These are phyloP conservation scores for Leishmania tropica DNA, from an alignment of 208 protist species.

Conservation along the genomic window DNA sequence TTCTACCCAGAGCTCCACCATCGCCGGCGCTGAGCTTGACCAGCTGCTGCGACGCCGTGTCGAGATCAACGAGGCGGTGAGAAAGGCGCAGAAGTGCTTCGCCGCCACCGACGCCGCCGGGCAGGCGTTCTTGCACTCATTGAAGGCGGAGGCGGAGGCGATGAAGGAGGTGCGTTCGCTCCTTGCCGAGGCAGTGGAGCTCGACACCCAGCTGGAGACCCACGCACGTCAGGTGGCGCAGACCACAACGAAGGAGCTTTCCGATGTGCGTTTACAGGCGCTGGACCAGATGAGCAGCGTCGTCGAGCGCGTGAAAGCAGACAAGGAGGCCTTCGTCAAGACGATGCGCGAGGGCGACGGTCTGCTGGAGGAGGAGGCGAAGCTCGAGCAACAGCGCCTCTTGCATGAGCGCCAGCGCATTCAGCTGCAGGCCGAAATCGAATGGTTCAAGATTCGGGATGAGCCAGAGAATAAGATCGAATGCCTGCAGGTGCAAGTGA, in stretches of 20 bases:
- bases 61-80: constrained; percentile 39
- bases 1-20: neutral
- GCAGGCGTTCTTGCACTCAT: constrained; percentile 24
- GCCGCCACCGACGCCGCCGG: constrained; percentile 42
- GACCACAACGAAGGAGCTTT: constrained; percentile 46
- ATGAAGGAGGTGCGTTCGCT: constrained; percentile 30
- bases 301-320: constrained; percentile 39
- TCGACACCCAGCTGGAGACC: constrained; percentile 35
- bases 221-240: constrained; percentile 37
- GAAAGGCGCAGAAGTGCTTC: constrained; percentile 31
- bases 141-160: constrained; percentile 33
- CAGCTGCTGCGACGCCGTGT: constrained; percentile 39
- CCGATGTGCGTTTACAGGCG: constrained; percentile 41
- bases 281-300: constrained; percentile 36
- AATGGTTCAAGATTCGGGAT: constrained; percentile 75
- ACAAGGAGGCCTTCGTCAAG: constrained; percentile 40
- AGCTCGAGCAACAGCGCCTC: constrained; percentile 62
- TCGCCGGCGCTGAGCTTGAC: constrained; percentile 10
- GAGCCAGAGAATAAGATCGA: constrained; percentile 46
- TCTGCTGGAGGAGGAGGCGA: constrained; percentile 59
- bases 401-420: constrained; percentile 67
- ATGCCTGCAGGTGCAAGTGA: constrained; percentile 41
- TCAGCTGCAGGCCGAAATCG: constrained; percentile 70
- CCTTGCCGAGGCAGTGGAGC: constrained; percentile 31
- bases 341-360: constrained; percentile 43